Evolutionary conservation across 2,329 filamentous ascomycete genomes (phyloP), one percentile per base, ranked within the genome.

Genomic region (Erysiphe pulchra): DNA sequence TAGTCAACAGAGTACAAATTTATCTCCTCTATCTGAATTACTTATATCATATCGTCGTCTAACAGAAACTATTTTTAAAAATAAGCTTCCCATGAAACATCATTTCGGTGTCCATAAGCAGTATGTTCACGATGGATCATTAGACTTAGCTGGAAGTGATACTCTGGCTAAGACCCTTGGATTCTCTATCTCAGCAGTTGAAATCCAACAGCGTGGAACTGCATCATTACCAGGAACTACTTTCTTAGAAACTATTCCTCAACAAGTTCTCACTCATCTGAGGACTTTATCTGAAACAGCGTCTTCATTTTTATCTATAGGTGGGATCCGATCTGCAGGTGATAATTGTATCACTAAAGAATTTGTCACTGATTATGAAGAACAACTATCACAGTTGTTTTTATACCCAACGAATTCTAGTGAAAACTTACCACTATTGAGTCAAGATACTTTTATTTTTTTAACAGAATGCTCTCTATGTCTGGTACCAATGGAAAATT

Each of bases 181-280:
- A 1, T 84, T 77, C 57, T 87, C 86, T 0, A 85, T 98, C 48
- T 78, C 85, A 9, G 77, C 85, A 0, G 76, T 82, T 4, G 90
- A 98, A 62, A 93, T 95, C 51, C 78, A 86, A 50, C 85, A 94
- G 59, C 79, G 90, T 53, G 90, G 90, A 7, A 67, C 84, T 3
- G 80, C 83, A 53, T 75, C 76, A 18, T 73, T 80, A 51, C 70
- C 73, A 42, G 78, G 81, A 46, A 69, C 75, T 59, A 87, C 80
- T 5, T 63, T 95, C 41, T 62, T 95, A 17, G 80, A 87, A 52
- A 85, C 78, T 55, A 79, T 95, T 45, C 78, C 90, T 0, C 80
- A 87, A 47, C 77, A 92, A 58, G 71, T 74, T 1, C 65, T 98
- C 48, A 90, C 82, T 1, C 85, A 95, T 58, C 67, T 98, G 28